These are phyloP conservation scores for Oxytropis ochrocephala DNA, from an alignment of 306 rosid species.

Conservation along the genomic window DNA sequence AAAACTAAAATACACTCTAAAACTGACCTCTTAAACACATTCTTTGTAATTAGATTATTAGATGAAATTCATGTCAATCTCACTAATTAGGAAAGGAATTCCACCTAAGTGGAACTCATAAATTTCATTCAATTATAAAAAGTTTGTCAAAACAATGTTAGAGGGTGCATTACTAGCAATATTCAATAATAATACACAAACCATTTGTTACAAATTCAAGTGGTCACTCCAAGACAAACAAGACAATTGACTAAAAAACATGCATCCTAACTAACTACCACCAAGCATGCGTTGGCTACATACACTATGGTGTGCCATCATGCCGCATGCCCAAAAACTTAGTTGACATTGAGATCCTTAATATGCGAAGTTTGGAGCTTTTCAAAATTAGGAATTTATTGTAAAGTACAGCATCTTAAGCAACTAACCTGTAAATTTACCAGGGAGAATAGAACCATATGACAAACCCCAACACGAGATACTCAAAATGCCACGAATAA, in stretches of 20 bases:
- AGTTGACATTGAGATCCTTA: no score
- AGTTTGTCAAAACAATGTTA: background rate
- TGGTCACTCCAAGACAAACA: background rate
- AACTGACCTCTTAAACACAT: background rate
- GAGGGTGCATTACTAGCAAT: background rate
- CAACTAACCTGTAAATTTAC: no score
- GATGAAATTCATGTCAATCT: background rate
- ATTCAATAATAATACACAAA: background rate
- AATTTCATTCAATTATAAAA: background rate
- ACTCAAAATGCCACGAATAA: no score
- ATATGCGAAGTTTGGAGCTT: no score
- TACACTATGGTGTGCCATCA: background rate
- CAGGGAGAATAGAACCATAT: no score
- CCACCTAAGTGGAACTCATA: background rate
- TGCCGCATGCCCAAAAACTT: background rate
- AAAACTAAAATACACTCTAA: background rate
- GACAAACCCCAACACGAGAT: no score
- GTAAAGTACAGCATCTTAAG: no score
- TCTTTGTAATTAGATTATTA: background rate
- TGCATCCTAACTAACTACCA: background rate
- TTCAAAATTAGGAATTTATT: no score
- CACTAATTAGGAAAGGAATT: background rate
- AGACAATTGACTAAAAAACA: background rate
- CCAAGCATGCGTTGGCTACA: background rate
- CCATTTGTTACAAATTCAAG: background rate